Conservation (phyloP, 2,329 filamentous ascomycete genomes). For the Lachnellula subtilissima region DNA sequence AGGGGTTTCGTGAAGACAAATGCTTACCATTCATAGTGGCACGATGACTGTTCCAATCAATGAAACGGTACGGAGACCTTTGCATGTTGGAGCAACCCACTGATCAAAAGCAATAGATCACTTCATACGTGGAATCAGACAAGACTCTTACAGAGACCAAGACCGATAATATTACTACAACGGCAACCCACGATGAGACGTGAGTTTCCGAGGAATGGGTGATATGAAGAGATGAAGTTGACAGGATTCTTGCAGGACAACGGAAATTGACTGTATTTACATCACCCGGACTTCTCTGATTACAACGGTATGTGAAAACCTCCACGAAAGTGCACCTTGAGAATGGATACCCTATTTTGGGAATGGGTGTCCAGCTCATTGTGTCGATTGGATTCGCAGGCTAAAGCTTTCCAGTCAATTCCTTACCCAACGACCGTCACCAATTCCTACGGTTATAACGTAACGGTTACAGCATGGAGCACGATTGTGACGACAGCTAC, state of each 20-base stretch:
- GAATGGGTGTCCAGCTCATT: too few species aligned
- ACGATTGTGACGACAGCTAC: slow-evolving; percentile 5
- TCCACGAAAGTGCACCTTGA: background rate
- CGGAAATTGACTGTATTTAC: background rate
- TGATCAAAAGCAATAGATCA: background rate
- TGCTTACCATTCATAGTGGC: background rate
- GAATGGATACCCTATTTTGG: background rate
- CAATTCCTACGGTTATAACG: slow-evolving; percentile 14
- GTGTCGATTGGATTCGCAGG: background rate
- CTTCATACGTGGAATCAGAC: background rate
- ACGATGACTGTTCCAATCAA: background rate
- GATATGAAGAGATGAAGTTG: background rate
- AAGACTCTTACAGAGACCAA: background rate
- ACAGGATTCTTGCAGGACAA: background rate
- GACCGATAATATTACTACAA: background rate
- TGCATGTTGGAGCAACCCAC: too few species aligned
- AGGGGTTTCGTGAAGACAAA: background rate
- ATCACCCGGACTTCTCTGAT: background rate
- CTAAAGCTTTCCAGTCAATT: slow-evolving; percentile 3
- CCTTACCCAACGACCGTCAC: background rate
- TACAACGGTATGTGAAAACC: background rate
- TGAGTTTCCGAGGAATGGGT: background rate
- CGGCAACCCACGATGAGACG: background rate
- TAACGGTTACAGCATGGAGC: slow-evolving; percentile 16
- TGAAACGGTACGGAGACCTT: background rate